These are phyloP conservation scores for Smallanthus sonchifolius DNA, from an alignment of 129 eudicot species.

Conservation along the genomic window DNA sequence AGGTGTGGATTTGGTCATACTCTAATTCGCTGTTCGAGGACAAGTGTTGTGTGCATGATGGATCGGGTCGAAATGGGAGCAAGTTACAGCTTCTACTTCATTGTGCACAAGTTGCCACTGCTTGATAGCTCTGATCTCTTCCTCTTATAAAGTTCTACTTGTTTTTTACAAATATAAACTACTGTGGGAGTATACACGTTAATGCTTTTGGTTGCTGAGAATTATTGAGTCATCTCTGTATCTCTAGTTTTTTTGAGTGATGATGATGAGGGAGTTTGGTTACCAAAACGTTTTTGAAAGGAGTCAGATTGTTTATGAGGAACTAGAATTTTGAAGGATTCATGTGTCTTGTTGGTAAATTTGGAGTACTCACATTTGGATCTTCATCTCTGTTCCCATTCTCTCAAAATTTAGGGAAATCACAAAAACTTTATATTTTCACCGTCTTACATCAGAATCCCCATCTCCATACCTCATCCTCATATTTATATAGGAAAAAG, in stretches of 20 bases:
- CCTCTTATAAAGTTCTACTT: not conserved
- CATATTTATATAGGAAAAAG: no score
- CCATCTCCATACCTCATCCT: no score
- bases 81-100: not conserved
- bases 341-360: not conserved
- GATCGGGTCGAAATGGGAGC: not conserved
- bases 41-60: not conserved
- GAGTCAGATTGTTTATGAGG: no score
- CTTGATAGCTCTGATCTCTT: not conserved
- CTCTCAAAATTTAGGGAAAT: no score
- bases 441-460: no score
- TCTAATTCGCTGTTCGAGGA: not conserved
- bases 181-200: not conserved
- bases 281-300: not conserved
- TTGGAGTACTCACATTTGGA: no score
- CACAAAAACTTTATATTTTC: no score
- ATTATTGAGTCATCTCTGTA: not conserved
- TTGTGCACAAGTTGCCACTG: not conserved
- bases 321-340: no score
- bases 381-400: no score
- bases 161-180: not conserved
- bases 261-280: not conserved
- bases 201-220: not conserved
- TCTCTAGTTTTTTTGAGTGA: not conserved
- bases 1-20: constrained; percentile 9